phyloP scores from a whole-genome alignment of 83 land plant species.

The Diphasiastrum complanatum region DNA sequence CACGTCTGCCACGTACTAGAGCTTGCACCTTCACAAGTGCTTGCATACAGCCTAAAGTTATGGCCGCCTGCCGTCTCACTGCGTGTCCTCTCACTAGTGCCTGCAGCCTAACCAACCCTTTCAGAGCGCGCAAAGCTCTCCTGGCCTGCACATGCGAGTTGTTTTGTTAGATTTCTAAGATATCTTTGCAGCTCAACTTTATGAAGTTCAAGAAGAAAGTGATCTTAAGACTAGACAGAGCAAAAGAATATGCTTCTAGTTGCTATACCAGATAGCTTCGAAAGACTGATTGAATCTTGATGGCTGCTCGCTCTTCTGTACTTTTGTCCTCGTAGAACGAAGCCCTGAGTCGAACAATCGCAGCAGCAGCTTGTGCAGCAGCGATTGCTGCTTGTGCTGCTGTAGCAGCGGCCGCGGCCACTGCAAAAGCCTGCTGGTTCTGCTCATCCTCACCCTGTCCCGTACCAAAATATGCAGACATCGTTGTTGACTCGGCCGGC shows the following conservation, averaged over 20 bases:
- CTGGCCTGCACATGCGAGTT: constrained; percentile 8
- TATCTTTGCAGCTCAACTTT: too few species aligned
- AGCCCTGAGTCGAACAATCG: not conserved
- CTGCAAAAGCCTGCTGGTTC: constrained; percentile 10
- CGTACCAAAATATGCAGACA: too few species aligned
- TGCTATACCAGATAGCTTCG: constrained; percentile 35
- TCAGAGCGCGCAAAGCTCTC: constrained; percentile 28
- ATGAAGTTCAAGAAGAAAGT: not conserved
- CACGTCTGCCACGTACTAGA: constrained; percentile 28
- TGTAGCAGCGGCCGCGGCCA: constrained; percentile 16
- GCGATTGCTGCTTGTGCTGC: not conserved
- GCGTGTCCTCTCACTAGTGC: constrained; percentile 33
- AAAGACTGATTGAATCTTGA: constrained; percentile 31
- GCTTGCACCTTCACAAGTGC: constrained; percentile 37
- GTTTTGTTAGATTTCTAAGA: too few species aligned
- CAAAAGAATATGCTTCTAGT: too few species aligned
- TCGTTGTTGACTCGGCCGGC: too few species aligned
- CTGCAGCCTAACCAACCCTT: constrained; percentile 32
- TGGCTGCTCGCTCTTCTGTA: constrained; percentile 32
- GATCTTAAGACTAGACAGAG: too few species aligned
- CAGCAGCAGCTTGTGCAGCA: not conserved
- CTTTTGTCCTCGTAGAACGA: not conserved
- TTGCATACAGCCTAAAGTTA: constrained; percentile 29
- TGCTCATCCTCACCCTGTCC: constrained; percentile 10
- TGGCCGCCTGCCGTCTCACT: constrained; percentile 34